Base-by-base conservation (phyloP, 2,329 filamentous ascomycete genomes). In the Aspergillus brunneoviolaceus region DNA sequence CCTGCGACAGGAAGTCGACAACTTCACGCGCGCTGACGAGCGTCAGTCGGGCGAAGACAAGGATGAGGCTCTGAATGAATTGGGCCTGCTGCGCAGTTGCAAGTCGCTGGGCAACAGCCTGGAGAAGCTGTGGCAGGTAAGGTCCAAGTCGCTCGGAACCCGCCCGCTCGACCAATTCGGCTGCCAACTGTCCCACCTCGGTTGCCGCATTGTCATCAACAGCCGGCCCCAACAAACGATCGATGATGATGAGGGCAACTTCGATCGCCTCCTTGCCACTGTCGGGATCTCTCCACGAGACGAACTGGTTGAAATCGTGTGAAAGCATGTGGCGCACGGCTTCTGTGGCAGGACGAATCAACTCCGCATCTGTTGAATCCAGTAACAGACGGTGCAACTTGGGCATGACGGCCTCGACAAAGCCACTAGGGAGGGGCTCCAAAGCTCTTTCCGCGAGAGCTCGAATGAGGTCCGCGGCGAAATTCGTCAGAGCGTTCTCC, bases 131-230 rank as follows among this genome's bases (percentile, higher is more conserved):
- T 47, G 91, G 88, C 27, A 99, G 83, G 74, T 92, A 97, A 11
- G 93, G 93, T 0, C 95, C 95, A 11, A 99, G 86, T 57, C 91
- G 87, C 72, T 96, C 93, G 42, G 92, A 88, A 11, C 95, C 95
- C 55, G 94, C 95, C 77, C 95, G 96, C 77, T 98, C 94, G 0
- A 99, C 95, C 29, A 99, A 82, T 76, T 96, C 93, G 1, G 94
- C 94, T 4, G 95, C 95, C 65, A 99, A 85, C 16, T 92, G 92
- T 67, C 95, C 95, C 49, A 99, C 93, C 78, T 99, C 94, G n/a
- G 92, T 91, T 5, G 94, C 95, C 19, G 92, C 91, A 69, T 94
- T 92, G 70, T 99, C 95, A 69, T 96, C 90, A n/a, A 98, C 89
- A 1, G 84, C 79, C 1, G 91, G 89, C 3, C 90, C 89, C 31